A percentile compares a stretch with the other conserved stretches of the same genome.
Conservation (phyloP, 2,329 filamentous ascomycete genomes). For the Arthrobotrys iridis region DNA sequence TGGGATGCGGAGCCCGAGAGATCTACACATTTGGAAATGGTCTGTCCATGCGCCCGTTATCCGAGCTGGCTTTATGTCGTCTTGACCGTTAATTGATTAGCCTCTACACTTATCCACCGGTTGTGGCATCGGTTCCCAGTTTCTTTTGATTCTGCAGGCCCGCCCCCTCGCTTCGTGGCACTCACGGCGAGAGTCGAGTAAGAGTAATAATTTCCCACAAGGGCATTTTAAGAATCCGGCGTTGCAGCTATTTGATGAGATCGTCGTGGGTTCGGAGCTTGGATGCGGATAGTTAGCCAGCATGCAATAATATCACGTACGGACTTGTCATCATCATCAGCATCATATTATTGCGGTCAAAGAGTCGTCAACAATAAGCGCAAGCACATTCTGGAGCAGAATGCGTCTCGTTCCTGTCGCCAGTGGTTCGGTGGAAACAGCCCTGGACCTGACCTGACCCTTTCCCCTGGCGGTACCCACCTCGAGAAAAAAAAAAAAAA, state of each 20-base stretch:
- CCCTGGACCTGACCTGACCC: background rate
- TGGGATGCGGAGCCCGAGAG: slow-evolving; percentile 3
- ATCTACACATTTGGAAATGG: background rate
- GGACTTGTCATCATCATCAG: no score
- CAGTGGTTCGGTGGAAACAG: background rate
- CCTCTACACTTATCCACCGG: slow-evolving; percentile 1
- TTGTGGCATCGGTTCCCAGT: slow-evolving; percentile 33
- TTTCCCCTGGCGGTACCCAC: background rate
- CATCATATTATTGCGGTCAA: no score
- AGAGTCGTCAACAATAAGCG: no score
- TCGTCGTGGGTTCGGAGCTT: slow-evolving; percentile 22
- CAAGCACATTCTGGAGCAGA: slow-evolving; percentile 21
- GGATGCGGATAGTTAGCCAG: background rate
- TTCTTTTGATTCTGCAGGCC: slow-evolving; percentile 26
- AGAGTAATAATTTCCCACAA: background rate
- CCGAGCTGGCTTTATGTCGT: background rate
- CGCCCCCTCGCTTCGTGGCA: slow-evolving; percentile 34
- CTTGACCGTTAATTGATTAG: background rate
- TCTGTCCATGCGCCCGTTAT: background rate
- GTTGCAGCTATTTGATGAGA: background rate
- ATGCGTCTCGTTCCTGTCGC: slow-evolving; percentile 22
- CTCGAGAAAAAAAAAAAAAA: no score
- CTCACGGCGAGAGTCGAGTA: background rate
- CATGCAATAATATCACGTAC: background rate
- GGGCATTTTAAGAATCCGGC: background rate